Evolutionary conservation across 1,284 basidiomycete species (phyloP).

Genomic region (Pholiota adiposa): DNA sequence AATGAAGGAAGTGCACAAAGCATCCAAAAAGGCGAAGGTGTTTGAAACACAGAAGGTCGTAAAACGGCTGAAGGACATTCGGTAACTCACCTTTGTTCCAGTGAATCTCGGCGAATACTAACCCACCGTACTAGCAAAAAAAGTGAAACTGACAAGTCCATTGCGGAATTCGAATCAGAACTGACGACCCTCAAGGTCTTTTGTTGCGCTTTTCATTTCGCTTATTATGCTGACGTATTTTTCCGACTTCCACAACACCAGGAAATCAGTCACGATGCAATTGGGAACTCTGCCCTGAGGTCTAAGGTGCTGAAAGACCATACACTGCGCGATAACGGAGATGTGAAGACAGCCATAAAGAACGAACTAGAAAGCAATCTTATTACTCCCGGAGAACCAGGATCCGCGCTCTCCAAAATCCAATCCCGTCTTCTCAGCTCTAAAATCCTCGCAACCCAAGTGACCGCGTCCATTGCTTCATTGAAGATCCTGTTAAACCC

Average conservation of each 20-base stretch:
- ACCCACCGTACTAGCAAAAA: conserved; percentile 41
- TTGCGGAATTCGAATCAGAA: conserved; percentile 66
- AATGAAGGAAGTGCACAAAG: conserved; percentile 67
- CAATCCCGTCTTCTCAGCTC: conserved; percentile 79
- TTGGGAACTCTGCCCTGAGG: conserved; percentile 66
- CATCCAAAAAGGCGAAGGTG: conserved; percentile 80
- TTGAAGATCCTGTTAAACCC: conserved; percentile 51
- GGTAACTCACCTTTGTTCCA: conserved; percentile 44
- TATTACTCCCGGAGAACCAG: conserved; percentile 36
- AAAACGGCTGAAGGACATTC: conserved; percentile 78
- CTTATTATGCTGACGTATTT: not conserved
- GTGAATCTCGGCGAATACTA: not conserved
- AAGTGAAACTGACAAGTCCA: conserved; percentile 41
- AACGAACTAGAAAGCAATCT: conserved; percentile 43
- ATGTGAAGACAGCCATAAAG: conserved; percentile 48
- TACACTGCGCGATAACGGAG: conserved; percentile 49
- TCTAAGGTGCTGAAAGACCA: conserved; percentile 80
- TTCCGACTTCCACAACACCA: conserved; percentile 31
- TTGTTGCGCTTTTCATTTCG: not conserved
- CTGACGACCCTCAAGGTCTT: conserved; percentile 48
- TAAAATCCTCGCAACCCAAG: conserved; percentile 70
- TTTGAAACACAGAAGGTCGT: conserved; percentile 86
- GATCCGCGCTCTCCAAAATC: conserved; percentile 61
- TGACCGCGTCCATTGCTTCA: conserved; percentile 56
- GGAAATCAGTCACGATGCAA: conserved; percentile 61